Evolutionary conservation across 2,329 filamentous ascomycete genomes (phyloP).

Genomic region (Coniella lustricola): DNA sequence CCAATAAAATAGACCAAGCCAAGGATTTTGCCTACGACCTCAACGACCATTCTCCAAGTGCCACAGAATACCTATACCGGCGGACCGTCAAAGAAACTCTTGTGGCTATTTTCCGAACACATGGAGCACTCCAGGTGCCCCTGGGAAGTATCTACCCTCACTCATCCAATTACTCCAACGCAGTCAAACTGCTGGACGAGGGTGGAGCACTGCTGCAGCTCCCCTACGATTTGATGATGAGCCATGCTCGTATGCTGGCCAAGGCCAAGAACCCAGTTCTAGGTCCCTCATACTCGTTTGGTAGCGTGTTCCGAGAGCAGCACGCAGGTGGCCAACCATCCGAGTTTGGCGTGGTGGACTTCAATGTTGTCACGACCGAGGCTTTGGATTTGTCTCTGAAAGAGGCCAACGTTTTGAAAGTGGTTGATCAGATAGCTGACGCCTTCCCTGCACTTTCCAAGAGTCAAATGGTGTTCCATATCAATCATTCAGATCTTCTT

Average conservation of each 20-base stretch:
- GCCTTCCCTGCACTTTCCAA: conserved; percentile 69
- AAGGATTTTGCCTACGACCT: conserved; percentile 78
- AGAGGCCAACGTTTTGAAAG: conserved; percentile 90
- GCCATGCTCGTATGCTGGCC: conserved; percentile 78
- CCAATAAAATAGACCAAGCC: conserved; percentile 65
- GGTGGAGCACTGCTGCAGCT: conserved; percentile 85
- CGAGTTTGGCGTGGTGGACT: conserved; percentile 84
- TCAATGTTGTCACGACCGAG: conserved; percentile 85
- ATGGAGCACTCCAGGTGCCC: conserved; percentile 78
- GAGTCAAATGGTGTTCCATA: conserved; percentile 75
- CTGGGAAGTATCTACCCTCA: conserved; percentile 73
- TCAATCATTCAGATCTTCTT: conserved; percentile 83
- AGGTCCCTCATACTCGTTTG: conserved; percentile 79
- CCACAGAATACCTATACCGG: conserved; percentile 61
- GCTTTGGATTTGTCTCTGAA: conserved; percentile 78
- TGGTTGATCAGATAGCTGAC: conserved; percentile 82
- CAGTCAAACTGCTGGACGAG: conserved; percentile 72
- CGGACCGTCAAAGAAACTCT: conserved; percentile 68
- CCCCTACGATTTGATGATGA: conserved; percentile 88
- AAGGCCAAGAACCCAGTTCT: conserved; percentile 56
- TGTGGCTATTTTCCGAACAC: conserved; percentile 72
- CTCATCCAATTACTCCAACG: conserved; percentile 71
- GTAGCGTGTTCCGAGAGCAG: conserved; percentile 76
- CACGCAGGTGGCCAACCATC: conserved; percentile 73
- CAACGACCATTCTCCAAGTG: conserved; percentile 45